phyloP scores from a whole-genome alignment of 2,329 filamentous ascomycete genomes.

The Monilinia fructigena region DNA sequence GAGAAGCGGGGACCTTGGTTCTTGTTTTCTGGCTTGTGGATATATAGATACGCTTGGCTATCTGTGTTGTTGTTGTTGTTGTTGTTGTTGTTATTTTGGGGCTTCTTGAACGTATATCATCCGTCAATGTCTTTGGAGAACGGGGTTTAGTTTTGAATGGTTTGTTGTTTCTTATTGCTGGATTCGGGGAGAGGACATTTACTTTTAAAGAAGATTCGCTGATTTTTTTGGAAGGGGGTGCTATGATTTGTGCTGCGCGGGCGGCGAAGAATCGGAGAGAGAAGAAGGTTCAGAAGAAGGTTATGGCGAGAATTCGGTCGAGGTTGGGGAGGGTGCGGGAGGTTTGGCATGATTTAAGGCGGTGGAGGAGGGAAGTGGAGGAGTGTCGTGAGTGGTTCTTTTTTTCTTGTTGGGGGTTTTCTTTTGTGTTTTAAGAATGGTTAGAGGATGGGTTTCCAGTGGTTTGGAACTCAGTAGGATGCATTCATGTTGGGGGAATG shows the following conservation, averaged over 20 bases:
- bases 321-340: neutral
- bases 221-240: neutral
- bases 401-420: neutral
- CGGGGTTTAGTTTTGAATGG: too few relatives aligned
- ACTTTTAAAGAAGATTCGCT: neutral
- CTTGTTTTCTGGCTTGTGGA: too few relatives aligned
- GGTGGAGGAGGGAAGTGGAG: neutral
- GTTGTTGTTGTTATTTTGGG: too few relatives aligned
- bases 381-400: neutral
- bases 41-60: too few relatives aligned
- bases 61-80: too few relatives aligned
- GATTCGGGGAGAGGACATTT: too few relatives aligned
- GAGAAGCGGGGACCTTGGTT: too few relatives aligned
- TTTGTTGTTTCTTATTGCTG: neutral
- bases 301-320: neutral
- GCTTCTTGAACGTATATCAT: too few relatives aligned
- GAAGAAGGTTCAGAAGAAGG: neutral
- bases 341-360: slow-evolving; percentile 1
- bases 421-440: neutral
- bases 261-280: neutral
- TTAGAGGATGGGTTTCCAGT: neutral
- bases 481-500: too few relatives aligned
- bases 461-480: too few relatives aligned
- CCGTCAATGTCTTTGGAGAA: too few relatives aligned
- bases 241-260: neutral